Evolutionary conservation across 495 filamentous ascomycete species (phyloP), one percentile per base, ranked within the genome.

Genomic region (Lichenothelia convexa): DNA sequence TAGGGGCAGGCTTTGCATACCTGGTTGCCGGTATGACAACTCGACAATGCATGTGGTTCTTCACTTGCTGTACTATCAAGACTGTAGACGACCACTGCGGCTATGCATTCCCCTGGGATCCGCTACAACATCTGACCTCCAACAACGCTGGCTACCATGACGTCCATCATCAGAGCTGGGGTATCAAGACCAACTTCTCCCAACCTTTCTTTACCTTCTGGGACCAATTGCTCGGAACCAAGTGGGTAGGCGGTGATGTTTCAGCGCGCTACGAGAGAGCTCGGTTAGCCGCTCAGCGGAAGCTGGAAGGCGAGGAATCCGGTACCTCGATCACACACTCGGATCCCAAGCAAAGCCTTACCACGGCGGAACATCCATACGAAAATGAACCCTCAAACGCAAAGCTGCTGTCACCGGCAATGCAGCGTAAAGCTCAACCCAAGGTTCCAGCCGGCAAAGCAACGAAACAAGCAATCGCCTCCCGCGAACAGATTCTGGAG

Each of bases 141-240:
- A 93, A 97, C 62, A 93, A 94, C 45, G 81, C 89, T 15, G 75
- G 71, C 16, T 97, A 92, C 57, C 89, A 97, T 55, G 89, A 97
- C 53, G 81, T 97, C 35, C 89, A 97, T 55, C 89, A 97, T 58
- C 89, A 97, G 60, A 92, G 81, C 60, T 97, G 87, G 89, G 89
- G 89, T 32, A 93, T 97, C 63, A 94, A 89, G 57, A 66, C 62
- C 9, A 73, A 73, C 40, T 73, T 70, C 51, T 78, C 75, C 0
- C 81, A 89, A 51, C 81, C 81, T 0, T 86, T 82, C 60, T 82
- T 85, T 59, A 87, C 77, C 32, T 78, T 84, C 56, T 89, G 81
- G 81, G 81, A 89, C 49, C 61, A 65, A 18, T 34, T 68, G 31
- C 60, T 84, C 8, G 75, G 75, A 21, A 89, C 81, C 20, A 69